These are phyloP conservation scores for Eucalyptus tenuipes DNA, from an alignment of 345 rosid species.

Conservation along the genomic window DNA sequence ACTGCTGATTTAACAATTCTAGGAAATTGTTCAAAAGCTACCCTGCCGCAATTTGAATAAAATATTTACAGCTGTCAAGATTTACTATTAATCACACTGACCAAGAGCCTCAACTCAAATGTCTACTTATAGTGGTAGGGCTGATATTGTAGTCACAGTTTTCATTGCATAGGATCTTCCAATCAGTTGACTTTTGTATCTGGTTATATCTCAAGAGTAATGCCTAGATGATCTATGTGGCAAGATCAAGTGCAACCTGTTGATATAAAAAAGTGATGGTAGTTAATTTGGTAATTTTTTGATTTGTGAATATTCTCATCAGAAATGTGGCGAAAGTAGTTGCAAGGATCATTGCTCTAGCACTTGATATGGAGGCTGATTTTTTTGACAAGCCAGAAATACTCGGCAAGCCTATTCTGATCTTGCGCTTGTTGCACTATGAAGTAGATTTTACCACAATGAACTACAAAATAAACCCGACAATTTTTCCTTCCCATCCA, in stretches of 20 bases:
- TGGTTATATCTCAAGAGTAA: background rate
- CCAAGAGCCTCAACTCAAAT: background rate
- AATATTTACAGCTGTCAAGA: background rate
- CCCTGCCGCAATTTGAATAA: background rate
- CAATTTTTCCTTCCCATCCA: fast-evolving
- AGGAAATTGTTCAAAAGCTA: background rate
- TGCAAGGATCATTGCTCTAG: conserved; percentile 61
- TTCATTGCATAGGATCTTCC: background rate
- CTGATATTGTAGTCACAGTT: background rate
- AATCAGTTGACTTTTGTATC: background rate
- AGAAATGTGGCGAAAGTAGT: conserved; percentile 49
- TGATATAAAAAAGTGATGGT: background rate
- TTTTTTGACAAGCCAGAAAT: conserved; percentile 66
- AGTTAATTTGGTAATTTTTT: background rate
- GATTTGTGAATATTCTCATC: background rate
- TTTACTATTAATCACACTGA: background rate
- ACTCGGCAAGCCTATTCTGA: conserved; percentile 11
- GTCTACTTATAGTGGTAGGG: background rate
- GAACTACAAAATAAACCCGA: fast-evolving
- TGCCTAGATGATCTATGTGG: background rate
- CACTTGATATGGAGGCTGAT: conserved; percentile 48
- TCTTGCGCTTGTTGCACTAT: too few species aligned
- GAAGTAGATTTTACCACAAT: too few species aligned
- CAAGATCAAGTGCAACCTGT: background rate
- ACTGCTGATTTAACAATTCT: background rate